Conservation (phyloP, 2,329 filamentous ascomycete species). For the Cyclaneusma minus region DNA sequence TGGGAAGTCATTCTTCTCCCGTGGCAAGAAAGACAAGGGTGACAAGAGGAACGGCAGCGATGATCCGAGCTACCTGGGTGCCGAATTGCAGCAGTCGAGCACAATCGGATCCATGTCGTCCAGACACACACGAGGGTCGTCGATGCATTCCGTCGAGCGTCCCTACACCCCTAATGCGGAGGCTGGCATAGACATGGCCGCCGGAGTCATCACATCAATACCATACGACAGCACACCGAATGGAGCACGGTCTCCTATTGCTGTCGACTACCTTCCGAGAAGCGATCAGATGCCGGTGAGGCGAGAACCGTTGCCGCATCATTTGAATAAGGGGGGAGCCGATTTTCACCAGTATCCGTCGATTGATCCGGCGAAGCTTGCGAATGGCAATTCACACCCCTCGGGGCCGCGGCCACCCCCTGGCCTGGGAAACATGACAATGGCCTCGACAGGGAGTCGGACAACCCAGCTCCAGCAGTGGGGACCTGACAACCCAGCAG, state of each 20-base stretch:
- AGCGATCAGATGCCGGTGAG: conserved; percentile 45
- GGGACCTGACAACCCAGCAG: conserved; percentile 41
- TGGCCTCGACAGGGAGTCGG: conserved; percentile 53
- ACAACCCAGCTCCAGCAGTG: conserved; percentile 66
- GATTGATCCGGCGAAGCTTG: conserved; percentile 40
- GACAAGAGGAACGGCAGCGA: conserved; percentile 46
- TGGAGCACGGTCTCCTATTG: conserved; percentile 53
- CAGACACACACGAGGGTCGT: conserved; percentile 60
- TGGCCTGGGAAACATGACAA: conserved; percentile 46
- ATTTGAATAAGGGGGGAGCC: conserved; percentile 59
- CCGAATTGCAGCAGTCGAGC: conserved; percentile 43
- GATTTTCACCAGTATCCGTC: conserved; percentile 87
- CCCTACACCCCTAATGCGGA: conserved; percentile 47
- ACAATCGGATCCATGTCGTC: conserved; percentile 54
- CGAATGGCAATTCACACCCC: conserved; percentile 36
- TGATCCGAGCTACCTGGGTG: conserved; percentile 37
- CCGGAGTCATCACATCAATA: conserved; percentile 75
- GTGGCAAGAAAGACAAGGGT: conserved; percentile 70
- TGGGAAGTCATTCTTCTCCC: conserved; percentile 74
- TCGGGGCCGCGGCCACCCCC: conserved; percentile 46
- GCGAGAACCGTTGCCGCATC: conserved; percentile 65
- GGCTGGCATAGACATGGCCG: conserved; percentile 53
- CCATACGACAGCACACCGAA: conserved; percentile 60
- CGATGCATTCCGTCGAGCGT: conserved; percentile 54
- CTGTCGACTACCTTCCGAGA: conserved; percentile 58